Base-by-base conservation (phyloP, 192 early-diverging fungal genomes). In the Backusella luteola region DNA sequence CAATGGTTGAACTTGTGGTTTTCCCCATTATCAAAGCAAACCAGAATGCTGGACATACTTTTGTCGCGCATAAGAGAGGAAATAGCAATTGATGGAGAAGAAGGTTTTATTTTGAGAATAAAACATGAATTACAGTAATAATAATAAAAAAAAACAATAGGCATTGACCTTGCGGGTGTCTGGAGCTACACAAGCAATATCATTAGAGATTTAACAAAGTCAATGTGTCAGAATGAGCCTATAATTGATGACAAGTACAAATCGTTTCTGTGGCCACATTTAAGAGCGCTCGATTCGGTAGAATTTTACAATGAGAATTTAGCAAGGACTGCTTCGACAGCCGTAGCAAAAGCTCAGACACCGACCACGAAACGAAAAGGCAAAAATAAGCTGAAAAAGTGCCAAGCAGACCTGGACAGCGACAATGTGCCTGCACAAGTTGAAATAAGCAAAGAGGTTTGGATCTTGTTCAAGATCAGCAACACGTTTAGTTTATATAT, bases 1-100 rank as follows among this genome's bases (percentile, higher is more conserved):
- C 19, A 38, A 1, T 49, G 9, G 21, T 56, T 21, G 53, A 21
- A 59, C 21, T 59, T 59, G 53, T 26, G 2, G 21, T 9, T 23
- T 59, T 59, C 26, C 11, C 53, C 11, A 12, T 59, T 59, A 59
- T 26, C 53, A 14, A 59, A 59, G n/a, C 52, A 56, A 26, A 56
- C 2, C 19, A 41, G 17, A 56, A 78, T 78, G 77, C 67, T 78
- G 29, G 77, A 78, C 19, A 69, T 26, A 34, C 32, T 78, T 21
- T 39, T 78, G 29, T 63, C 71, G 35, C 39, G 63, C 15, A 41
- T 78, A n/a, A 73, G 49, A 41, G 71, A 78, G n/a, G 77, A 78
- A 53, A 49, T 78, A 52, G 77, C 77, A 4, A 78, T 73, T 34
- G 77, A 78, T 39, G 77, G 71, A 35, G 23, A 68, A 36, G 15